Conservation (phyloP, 768 basidiomycete species). For the Rhizopogon rudus region DNA sequence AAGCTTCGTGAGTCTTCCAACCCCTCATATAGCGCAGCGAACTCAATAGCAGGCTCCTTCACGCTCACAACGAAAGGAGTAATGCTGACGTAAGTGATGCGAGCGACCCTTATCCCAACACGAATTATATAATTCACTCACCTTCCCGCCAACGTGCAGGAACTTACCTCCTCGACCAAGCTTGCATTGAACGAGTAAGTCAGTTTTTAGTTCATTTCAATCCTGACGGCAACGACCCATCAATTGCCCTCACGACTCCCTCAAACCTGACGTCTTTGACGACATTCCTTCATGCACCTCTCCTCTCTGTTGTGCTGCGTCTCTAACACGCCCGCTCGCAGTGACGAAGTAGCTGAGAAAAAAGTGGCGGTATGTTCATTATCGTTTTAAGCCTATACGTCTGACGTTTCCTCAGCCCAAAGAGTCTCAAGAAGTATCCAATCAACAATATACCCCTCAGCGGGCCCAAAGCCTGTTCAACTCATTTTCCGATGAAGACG, state of each 20-base stretch:
- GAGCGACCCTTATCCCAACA: constrained; percentile 10
- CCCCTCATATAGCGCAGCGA: not conserved
- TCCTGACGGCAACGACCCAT: constrained; percentile 8
- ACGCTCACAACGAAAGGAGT: constrained; percentile 12
- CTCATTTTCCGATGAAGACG: constrained; percentile 53
- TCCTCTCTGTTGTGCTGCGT: constrained; percentile 60
- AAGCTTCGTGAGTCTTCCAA: constrained; percentile 9
- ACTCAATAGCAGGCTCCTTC: not conserved
- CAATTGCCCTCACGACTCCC: constrained; percentile 3
- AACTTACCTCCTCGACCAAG: constrained; percentile 19
- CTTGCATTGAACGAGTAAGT: constrained; percentile 26
- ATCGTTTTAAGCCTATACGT: constrained; percentile 15
- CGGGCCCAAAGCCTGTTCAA: constrained; percentile 55
- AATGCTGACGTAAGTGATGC: constrained; percentile 27
- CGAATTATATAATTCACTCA: constrained; percentile 6
- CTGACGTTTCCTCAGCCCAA: not conserved
- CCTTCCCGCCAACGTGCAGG: constrained; percentile 13
- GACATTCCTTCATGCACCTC: constrained; percentile 49
- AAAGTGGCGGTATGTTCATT: constrained; percentile 22
- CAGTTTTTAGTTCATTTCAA: constrained; percentile 15
- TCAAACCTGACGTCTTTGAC: constrained; percentile 12
- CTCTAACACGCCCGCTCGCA: constrained; percentile 49
- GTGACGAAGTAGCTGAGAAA: constrained; percentile 39
- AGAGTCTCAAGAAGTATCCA: constrained; percentile 5
- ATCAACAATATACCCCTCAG: constrained; percentile 41